These are phyloP conservation scores for Draba incana DNA, from an alignment of 345 rosid genomes.

Conservation along the genomic window DNA sequence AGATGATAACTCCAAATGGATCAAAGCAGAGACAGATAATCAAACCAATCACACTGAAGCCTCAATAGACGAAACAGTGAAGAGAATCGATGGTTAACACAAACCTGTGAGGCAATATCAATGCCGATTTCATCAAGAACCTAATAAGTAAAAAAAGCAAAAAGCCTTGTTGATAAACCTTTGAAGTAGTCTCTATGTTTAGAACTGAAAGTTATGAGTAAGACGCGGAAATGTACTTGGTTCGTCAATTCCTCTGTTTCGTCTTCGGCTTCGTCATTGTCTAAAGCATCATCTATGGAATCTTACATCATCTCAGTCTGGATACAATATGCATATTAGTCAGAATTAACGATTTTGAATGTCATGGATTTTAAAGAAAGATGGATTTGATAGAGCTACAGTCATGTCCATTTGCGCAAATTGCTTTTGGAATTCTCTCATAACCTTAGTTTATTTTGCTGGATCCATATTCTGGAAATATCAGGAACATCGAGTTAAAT, in stretches of 20 bases:
- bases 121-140: constrained; percentile 97
- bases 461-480: constrained; percentile 88
- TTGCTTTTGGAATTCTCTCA: constrained; percentile 87
- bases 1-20: constrained; percentile 62
- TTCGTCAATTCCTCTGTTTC: constrained; percentile 94
- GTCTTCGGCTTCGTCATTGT: constrained; percentile 91
- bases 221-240: constrained; percentile 52
- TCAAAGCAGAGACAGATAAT: constrained; percentile 20
- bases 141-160: constrained; percentile 43
- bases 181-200: neutral
- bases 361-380: constrained; percentile 21
- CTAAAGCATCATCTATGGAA: constrained; percentile 83
- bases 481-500: constrained; percentile 2
- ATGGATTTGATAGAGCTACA: constrained; percentile 51
- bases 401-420: constrained; percentile 98
- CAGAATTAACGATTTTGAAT: constrained; percentile 19
- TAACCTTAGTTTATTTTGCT: constrained; percentile 77
- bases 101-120: constrained; percentile 92
- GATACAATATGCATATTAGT: constrained; percentile 29
- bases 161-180: neutral
- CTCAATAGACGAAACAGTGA: neutral
- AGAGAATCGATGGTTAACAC: constrained; percentile 25
- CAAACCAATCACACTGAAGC: constrained; percentile 27
- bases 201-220: neutral
- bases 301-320: constrained; percentile 99